A percentile compares a stretch with the other conserved stretches of the same genome.
These are phyloP conservation scores for Earliella scabrosa DNA, from an alignment of 1,284 basidiomycete genomes.

Conservation along the genomic window DNA sequence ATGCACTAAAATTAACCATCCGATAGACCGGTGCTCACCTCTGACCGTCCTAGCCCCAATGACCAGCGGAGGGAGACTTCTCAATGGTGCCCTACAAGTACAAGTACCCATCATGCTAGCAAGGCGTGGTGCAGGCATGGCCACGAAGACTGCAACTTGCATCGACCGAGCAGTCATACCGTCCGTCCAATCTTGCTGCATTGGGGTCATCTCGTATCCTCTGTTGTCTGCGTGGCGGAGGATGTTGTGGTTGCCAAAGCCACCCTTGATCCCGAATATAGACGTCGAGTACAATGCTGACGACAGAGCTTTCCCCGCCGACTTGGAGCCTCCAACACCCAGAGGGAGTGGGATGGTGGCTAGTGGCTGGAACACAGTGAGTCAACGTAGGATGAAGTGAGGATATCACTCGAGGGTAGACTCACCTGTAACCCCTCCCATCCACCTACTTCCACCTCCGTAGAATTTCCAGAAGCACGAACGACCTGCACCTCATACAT, in stretches of 20 bases:
- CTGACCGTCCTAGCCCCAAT: neutral
- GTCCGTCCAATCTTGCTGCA: neutral
- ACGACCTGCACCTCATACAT: conserved; percentile 1
- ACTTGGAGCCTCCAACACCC: no score
- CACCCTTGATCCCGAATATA: no score
- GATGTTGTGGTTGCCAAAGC: no score
- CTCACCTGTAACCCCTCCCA: conserved; percentile 1
- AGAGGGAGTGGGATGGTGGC: no score
- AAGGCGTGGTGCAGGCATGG: neutral
- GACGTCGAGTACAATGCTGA: no score
- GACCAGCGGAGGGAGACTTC: no score
- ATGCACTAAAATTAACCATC: neutral
- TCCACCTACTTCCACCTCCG: neutral
- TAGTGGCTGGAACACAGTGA: no score
- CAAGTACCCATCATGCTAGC: neutral
- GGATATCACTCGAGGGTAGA: no score
- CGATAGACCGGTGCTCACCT: neutral
- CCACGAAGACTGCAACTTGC: conserved; percentile 3
- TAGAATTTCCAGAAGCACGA: neutral
- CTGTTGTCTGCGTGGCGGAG: neutral
- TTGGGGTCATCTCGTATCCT: neutral
- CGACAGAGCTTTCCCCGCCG: no score
- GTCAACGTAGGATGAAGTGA: no score
- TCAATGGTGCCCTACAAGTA: no score
- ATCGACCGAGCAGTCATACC: neutral